A percentile compares a stretch with the other conserved stretches of the same genome.
Conservation (phyloP, 2,329 filamentous ascomycete species). For the Scedosporium dehoogii region DNA sequence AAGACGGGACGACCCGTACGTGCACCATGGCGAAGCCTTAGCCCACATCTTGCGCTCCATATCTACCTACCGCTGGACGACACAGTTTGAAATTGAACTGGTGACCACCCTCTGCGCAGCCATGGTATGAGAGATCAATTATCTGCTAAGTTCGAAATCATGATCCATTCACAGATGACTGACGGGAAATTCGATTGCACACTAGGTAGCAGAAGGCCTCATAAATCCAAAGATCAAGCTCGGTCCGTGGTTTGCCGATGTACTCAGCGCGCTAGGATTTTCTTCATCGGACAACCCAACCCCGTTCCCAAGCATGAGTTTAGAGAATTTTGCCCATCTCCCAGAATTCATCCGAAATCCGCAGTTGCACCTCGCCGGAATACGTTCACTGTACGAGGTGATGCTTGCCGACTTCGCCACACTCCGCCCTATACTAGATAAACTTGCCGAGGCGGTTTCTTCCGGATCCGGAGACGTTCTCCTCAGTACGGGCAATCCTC, state of each 20-base stretch:
- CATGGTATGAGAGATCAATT: constrained; percentile 15
- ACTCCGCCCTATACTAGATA: neutral
- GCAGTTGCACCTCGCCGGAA: neutral
- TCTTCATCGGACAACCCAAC: neutral
- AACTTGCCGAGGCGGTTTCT: neutral
- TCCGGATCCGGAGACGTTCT: neutral
- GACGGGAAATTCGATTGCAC: neutral
- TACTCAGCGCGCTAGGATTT: neutral
- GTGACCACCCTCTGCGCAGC: constrained; percentile 20
- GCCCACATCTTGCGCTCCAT: constrained; percentile 20
- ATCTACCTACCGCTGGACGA: constrained; percentile 14
- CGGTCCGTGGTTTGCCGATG: neutral
- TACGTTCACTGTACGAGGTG: neutral
- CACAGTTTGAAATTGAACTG: constrained; percentile 18
- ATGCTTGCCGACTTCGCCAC: neutral
- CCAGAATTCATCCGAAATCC: neutral
- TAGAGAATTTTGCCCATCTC: neutral
- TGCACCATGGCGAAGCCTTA: constrained; percentile 22
- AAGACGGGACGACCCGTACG: constrained; percentile 13
- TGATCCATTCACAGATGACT: neutral
- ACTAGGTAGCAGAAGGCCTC: neutral
- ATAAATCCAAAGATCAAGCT: neutral
- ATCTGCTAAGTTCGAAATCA: too few species aligned
- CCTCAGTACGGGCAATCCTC: neutral
- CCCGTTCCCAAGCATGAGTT: neutral